Evolutionary conservation across 345 rosid species (phyloP).

Genomic region (Pugionium dolabratum): DNA sequence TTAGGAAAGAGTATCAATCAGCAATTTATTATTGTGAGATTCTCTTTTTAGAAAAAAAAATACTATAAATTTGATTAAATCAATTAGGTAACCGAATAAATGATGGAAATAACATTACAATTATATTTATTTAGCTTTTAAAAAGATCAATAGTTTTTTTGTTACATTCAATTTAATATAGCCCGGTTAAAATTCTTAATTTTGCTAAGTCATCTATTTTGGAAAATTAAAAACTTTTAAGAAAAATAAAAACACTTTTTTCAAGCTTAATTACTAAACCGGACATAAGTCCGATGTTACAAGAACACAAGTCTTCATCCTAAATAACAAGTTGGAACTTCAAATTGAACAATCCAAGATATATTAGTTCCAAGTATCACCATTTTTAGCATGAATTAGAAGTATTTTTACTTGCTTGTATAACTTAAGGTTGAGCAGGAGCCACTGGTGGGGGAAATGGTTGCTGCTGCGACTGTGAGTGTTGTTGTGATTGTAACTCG

Average conservation of each 20-base stretch:
- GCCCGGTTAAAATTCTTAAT: neutral
- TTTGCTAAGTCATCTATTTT: neutral
- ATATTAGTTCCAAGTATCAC: conserved; percentile 17
- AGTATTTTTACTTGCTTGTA: conserved; percentile 15
- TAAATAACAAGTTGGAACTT: conserved; percentile 33
- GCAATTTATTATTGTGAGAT: too few species aligned
- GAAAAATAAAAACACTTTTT: conserved; percentile 16
- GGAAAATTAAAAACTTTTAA: neutral
- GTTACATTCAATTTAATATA: too few species aligned
- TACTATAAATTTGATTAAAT: too few species aligned
- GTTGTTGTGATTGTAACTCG: neutral
- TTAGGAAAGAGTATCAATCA: too few species aligned
- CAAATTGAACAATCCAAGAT: conserved; percentile 16
- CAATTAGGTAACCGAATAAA: too few species aligned
- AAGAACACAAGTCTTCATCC: conserved; percentile 30
- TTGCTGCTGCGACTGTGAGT: conserved; percentile 14
- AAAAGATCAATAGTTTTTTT: too few species aligned
- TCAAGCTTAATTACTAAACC: conserved; percentile 29
- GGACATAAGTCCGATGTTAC: conserved; percentile 31
- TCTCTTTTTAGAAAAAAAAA: too few species aligned
- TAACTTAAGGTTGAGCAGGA: conserved; percentile 31
- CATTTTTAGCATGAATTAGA: conserved; percentile 26
- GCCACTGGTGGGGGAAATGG: conserved; percentile 23
- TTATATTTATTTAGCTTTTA: too few species aligned
- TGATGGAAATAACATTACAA: too few species aligned